phyloP scores from a whole-genome alignment of 257 asterid genomes.

The Rubia yunnanensis region DNA sequence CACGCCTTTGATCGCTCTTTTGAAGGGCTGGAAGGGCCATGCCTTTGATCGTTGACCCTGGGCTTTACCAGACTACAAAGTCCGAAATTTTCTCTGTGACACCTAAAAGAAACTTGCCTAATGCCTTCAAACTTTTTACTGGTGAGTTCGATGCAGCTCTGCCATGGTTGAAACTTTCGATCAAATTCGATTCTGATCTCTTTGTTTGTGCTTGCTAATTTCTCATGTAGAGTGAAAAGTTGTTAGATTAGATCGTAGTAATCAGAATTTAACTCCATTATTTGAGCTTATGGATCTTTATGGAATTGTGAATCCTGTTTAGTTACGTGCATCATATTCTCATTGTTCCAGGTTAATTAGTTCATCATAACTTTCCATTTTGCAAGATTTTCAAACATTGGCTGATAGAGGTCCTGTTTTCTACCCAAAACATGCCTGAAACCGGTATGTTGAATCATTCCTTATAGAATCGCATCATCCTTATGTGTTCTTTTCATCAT shows the following conservation, averaged over 20 bases:
- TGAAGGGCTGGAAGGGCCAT: slow-evolving; percentile 37
- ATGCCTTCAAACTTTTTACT: slow-evolving; percentile 60
- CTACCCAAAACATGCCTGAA: not conserved
- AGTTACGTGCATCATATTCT: not conserved
- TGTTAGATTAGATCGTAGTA: not conserved
- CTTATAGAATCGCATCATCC: too few relatives aligned
- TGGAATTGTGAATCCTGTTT: not conserved
- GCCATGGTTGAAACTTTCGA: not conserved
- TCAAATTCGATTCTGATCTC: not conserved
- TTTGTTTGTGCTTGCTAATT: not conserved
- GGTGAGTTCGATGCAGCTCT: slow-evolving; percentile 40
- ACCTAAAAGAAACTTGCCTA: slow-evolving; percentile 32
- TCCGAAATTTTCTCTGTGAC: slow-evolving; percentile 36
- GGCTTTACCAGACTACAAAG: slow-evolving; percentile 33
- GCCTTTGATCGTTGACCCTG: slow-evolving; percentile 46
- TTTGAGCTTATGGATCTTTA: not conserved
- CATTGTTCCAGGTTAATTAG: not conserved
- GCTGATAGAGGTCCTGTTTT: not conserved
- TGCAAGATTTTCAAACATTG: not conserved
- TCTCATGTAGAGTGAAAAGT: not conserved
- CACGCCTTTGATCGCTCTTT: slow-evolving; percentile 5
- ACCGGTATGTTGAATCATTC: too few relatives aligned
- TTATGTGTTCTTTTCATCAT: not conserved
- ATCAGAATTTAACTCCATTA: not conserved
- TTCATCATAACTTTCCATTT: not conserved